phyloP scores from a whole-genome alignment of 169 alveolate genomes.

The Plasmodium coatneyi region DNA sequence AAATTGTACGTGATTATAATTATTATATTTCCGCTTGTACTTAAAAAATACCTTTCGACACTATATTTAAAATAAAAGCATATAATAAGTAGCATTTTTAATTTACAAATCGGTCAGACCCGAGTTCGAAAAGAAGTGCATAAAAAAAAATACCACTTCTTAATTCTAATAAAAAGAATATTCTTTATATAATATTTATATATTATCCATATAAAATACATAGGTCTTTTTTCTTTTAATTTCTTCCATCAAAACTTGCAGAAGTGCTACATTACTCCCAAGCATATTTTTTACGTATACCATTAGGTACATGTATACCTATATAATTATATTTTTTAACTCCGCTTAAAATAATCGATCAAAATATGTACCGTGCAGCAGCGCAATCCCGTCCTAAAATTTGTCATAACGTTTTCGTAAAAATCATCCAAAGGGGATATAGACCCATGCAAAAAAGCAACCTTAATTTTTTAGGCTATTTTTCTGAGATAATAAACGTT shows the following conservation, averaged over 20 bases:
- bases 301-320: neutral
- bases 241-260: neutral
- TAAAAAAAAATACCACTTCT: neutral
- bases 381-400: neutral
- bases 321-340: neutral
- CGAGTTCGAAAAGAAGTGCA: neutral
- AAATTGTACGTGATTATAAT: neutral
- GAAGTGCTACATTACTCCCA: neutral
- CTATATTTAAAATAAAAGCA: neutral
- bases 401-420: neutral
- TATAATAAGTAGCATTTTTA: neutral
- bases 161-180: neutral
- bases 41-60: neutral
- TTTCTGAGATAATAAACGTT: neutral
- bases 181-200: too few species aligned
- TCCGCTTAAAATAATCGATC: neutral
- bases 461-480: neutral
- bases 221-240: too few species aligned
- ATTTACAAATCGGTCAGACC: neutral
- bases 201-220: neutral
- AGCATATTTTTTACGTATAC: neutral
- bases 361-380: neutral
- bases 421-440: neutral
- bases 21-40: neutral
- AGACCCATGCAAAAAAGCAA: neutral